Conservation (phyloP, 1,284 basidiomycete genomes). For the Hemileccinum hortonii region DNA sequence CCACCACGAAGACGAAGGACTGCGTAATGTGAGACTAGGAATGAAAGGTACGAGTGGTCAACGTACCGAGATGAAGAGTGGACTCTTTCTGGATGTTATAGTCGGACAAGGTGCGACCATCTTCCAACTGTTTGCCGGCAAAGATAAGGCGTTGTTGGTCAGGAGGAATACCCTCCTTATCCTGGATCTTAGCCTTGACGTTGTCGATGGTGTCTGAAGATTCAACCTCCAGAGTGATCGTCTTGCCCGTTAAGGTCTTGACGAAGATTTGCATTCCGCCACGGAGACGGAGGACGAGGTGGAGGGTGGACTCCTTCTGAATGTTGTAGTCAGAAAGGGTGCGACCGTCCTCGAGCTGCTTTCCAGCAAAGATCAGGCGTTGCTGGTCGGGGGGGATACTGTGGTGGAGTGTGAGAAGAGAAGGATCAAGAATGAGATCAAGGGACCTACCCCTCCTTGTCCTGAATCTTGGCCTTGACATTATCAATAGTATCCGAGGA, state of each 20-base stretch:
- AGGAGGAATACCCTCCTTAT: conserved; percentile 80
- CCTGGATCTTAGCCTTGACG: conserved; percentile 82
- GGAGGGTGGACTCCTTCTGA: conserved; percentile 78
- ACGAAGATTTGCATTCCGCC: conserved; percentile 91
- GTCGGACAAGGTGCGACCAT: conserved; percentile 81
- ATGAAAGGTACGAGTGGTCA: rapidly evolving
- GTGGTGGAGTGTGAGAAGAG: background rate
- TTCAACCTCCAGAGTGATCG: conserved; percentile 92
- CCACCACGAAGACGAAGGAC: conserved; percentile 69
- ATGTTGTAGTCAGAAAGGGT: conserved; percentile 85
- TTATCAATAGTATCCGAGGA: conserved; percentile 90
- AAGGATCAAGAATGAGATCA: rapidly evolving
- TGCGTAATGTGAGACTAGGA: conserved; percentile 12
- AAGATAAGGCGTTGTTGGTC: conserved; percentile 81
- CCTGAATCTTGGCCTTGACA: conserved; percentile 82
- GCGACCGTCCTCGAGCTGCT: conserved; percentile 82
- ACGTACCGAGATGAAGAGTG: conserved; percentile 58
- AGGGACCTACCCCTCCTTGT: conserved; percentile 79
- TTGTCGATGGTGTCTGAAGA: conserved; percentile 90
- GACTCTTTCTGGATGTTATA: conserved; percentile 78
- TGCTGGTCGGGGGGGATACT: conserved; percentile 82
- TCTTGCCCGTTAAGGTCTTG: conserved; percentile 90
- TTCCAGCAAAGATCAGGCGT: conserved; percentile 85
- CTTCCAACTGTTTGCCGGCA: conserved; percentile 84
- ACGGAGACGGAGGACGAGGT: conserved; percentile 82